phyloP scores from a whole-genome alignment of 441 rosid species.

The Hypseocharis bilobata region DNA sequence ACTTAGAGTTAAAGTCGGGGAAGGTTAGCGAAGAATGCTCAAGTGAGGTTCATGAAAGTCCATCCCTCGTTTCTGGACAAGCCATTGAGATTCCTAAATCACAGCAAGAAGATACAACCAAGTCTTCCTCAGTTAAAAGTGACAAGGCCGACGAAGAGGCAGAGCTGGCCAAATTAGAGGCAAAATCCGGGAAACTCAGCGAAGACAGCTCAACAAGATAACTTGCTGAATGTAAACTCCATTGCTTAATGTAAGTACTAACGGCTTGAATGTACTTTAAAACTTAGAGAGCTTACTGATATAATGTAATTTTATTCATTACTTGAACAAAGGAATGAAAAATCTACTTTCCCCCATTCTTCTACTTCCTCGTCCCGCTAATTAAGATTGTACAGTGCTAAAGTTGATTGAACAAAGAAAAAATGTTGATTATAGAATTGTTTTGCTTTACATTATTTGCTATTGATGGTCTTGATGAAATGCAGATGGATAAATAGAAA shows the following conservation, averaged over 20 bases:
- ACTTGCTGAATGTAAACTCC: too few relatives aligned
- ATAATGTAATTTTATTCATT: not conserved
- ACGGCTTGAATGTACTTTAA: not conserved
- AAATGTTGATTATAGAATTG: too few relatives aligned
- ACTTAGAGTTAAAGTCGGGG: too few relatives aligned
- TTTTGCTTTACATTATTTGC: too few relatives aligned
- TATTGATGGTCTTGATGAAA: too few relatives aligned
- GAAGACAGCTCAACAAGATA: slow-evolving; percentile 24
- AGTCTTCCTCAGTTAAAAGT: slow-evolving; percentile 18
- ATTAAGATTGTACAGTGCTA: not conserved
- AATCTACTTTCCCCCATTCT: not conserved
- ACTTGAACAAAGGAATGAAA: not conserved
- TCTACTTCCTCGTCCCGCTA: not conserved
- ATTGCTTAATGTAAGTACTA: slow-evolving; percentile 4
- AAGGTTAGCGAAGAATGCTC: too few relatives aligned
- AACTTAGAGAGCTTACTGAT: not conserved
- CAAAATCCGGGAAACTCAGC: slow-evolving; percentile 33
- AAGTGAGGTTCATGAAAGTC: too few relatives aligned
- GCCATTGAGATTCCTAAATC: slow-evolving; percentile 12
- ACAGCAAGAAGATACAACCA: slow-evolving; percentile 15
- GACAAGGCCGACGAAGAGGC: slow-evolving; percentile 16
- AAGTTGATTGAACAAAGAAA: too few relatives aligned
- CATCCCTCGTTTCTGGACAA: slow-evolving; percentile 18
- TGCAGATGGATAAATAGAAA: too few relatives aligned
- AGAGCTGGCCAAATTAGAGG: slow-evolving; percentile 31